Base-by-base conservation (phyloP, 495 filamentous ascomycete species). In the Penicillium roqueforti region DNA sequence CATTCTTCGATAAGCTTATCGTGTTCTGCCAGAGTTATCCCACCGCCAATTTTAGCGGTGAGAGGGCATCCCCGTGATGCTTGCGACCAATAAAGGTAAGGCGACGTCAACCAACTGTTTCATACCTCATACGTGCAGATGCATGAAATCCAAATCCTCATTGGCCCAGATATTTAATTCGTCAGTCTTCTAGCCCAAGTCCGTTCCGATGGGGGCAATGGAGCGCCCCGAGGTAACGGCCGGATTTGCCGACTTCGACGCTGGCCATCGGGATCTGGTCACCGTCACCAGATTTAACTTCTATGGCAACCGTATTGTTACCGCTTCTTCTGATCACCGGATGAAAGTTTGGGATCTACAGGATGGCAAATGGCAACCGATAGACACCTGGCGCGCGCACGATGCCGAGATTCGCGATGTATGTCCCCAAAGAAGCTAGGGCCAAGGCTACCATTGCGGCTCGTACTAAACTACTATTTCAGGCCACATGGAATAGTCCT, bases 311-410 rank as follows among this genome's bases (percentile, higher is more conserved):
- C 89, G 92, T 55, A 88, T 92, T 71, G 88, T 91, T 26, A 92
- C 92, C 10, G 89, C 88, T 26, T 93, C 88, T 32, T 87, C 91
- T 3, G 93, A 99, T 70, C 95, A 96, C 63, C 88, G 87, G 65
- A 86, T 99, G 59, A 90, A 91, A 66, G 87, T 97, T 28, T 97
- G 91, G 80, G 90, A 95, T 38, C 81, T 91, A 55, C 83, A 84
- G 57, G 83, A 90, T 58, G 84, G 83, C 13, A 74, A 83, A 43
- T 96, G 90, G 90, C 80, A 82, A 36, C 70, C 91, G 38, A 85
- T 83, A 59, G 93, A 97, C 64, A 88, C 83, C 45, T 97, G 93
- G 90, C 83, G 83, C 51, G 95, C 89, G 13, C 93, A 99, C 66
- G 86, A 88, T 59, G 89, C 89, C 23, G 93, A 96, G 73, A 88